phyloP scores from a whole-genome alignment of 441 rosid genomes.

The Croton setiger region DNA sequence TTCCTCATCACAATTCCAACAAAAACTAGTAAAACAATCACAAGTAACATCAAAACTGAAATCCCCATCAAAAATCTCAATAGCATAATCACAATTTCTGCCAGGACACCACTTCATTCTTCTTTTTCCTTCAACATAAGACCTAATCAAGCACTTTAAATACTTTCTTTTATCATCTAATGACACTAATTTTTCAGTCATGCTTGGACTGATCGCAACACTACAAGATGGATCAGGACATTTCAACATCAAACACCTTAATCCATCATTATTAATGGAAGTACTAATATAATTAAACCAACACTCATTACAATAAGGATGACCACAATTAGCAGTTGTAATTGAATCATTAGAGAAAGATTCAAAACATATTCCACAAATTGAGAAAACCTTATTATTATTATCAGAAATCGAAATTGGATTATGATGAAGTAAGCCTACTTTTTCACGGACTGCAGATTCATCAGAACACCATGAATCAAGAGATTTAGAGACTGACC shows the following conservation, averaged over 20 bases:
- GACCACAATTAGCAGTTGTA: constrained; percentile 39
- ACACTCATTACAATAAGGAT: constrained; percentile 37
- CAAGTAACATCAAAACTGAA: constrained; percentile 54
- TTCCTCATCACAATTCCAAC: constrained; percentile 76
- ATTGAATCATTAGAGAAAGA: constrained; percentile 18
- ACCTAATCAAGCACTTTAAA: constrained; percentile 40
- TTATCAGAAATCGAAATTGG: not conserved
- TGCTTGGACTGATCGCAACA: constrained; percentile 49
- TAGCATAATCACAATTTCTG: constrained; percentile 52
- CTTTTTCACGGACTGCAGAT: constrained; percentile 22
- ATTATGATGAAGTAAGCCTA: not conserved
- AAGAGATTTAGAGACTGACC: constrained; percentile 26
- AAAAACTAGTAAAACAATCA: constrained; percentile 49
- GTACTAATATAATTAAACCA: constrained; percentile 47
- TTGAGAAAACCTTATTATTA: not conserved
- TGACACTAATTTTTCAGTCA: constrained; percentile 39
- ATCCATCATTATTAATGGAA: constrained; percentile 54
- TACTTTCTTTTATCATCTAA: constrained; percentile 49
- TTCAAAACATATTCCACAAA: constrained; percentile 50
- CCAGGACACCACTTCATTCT: constrained; percentile 71
- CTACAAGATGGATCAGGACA: constrained; percentile 67
- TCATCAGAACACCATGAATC: constrained; percentile 37
- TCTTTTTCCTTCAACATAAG: constrained; percentile 55
- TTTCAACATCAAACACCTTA: constrained; percentile 52
- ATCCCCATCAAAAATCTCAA: constrained; percentile 39